These are phyloP conservation scores for Alternaria novae-zelandiae DNA, from an alignment of 2,329 filamentous ascomycete species.

Conservation along the genomic window DNA sequence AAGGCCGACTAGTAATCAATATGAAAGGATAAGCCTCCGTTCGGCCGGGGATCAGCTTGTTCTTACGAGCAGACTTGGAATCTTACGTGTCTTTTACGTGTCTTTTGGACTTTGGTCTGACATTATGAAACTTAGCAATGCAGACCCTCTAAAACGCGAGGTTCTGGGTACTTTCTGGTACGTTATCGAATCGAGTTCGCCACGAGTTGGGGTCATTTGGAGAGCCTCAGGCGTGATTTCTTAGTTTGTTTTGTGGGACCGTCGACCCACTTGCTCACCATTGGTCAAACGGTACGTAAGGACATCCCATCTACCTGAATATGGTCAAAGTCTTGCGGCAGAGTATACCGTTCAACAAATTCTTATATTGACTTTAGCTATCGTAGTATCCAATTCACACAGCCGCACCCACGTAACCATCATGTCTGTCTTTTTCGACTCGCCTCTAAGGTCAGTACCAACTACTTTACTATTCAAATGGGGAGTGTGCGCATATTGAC, in stretches of 20 bases:
- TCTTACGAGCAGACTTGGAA: background rate
- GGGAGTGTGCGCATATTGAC: background rate
- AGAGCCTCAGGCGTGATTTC: slow-evolving; percentile 11
- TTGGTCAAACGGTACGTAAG: slow-evolving; percentile 21
- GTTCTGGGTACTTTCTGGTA: background rate
- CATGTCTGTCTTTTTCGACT: slow-evolving; percentile 42
- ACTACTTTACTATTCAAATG: background rate
- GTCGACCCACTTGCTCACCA: background rate
- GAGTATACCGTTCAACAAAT: background rate
- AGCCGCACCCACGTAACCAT: background rate
- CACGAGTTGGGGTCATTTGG: slow-evolving; percentile 29
- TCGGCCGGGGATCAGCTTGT: background rate
- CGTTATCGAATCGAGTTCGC: background rate
- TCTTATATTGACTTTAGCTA: background rate
- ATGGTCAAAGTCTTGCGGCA: background rate
- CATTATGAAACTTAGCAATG: background rate
- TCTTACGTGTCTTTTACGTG: background rate
- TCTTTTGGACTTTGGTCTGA: background rate
- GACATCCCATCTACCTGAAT: background rate
- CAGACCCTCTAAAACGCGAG: background rate
- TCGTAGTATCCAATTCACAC: background rate
- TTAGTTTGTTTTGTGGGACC: slow-evolving; percentile 9
- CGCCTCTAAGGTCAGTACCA: slow-evolving; percentile 27
- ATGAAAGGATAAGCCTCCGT: slow-evolving; percentile 11
- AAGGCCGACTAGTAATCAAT: slow-evolving; percentile 30